Evolutionary conservation across 2,329 filamentous ascomycete genomes (phyloP).

Genomic region (Ophiostoma ulmi): DNA sequence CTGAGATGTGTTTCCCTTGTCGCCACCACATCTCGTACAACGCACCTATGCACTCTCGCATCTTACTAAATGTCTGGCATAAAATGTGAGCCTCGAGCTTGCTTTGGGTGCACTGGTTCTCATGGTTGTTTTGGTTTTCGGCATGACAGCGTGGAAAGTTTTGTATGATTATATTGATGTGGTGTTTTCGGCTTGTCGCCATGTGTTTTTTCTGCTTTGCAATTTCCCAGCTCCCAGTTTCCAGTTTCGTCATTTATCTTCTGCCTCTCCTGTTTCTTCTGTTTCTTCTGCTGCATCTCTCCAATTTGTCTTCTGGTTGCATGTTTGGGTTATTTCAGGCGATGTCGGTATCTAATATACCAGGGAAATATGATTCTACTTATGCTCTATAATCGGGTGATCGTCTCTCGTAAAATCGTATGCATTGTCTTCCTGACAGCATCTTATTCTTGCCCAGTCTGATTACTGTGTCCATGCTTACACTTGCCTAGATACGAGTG

Average conservation of each 20-base stretch:
- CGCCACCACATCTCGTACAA: background rate
- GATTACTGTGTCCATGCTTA: no score
- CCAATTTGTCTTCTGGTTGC: conserved; percentile 9
- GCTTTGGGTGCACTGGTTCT: background rate
- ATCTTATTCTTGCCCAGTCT: background rate
- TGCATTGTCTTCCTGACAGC: background rate
- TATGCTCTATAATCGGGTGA: background rate
- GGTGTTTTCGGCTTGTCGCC: conserved; percentile 4
- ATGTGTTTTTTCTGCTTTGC: background rate
- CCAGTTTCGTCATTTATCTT: background rate
- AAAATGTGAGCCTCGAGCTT: background rate
- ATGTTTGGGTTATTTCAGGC: conserved; percentile 19
- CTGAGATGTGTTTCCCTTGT: background rate
- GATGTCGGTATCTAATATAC: conserved; percentile 10
- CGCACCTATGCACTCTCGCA: background rate
- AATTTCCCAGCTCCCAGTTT: background rate
- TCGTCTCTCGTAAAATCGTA: background rate
- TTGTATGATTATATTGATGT: conserved; percentile 13
- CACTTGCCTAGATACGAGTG: background rate
- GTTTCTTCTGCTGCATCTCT: background rate
- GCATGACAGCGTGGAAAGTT: conserved; percentile 6
- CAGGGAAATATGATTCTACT: background rate
- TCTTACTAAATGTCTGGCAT: background rate
- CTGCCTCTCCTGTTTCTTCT: background rate
- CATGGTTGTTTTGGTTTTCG: background rate